Evolutionary conservation across 2,329 filamentous ascomycete species (phyloP).

Genomic region (Metarhizium sp.): DNA sequence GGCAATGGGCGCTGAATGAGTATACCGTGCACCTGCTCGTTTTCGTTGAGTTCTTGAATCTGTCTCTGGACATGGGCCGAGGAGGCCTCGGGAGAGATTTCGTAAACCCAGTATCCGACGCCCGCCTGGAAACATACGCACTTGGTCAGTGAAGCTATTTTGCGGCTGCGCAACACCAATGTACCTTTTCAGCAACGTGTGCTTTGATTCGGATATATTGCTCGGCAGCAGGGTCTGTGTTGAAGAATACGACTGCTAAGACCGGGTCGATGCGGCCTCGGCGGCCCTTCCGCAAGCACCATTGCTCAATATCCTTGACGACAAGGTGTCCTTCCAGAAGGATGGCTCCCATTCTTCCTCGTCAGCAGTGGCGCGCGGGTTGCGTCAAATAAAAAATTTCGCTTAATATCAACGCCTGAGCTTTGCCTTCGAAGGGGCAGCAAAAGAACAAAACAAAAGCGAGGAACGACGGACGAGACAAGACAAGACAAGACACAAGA

Average conservation of each 20-base stretch:
- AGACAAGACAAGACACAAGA: too few species aligned
- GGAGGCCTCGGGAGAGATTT: background rate
- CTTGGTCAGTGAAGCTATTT: background rate
- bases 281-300: background rate
- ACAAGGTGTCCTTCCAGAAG: constrained; percentile 7
- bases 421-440: background rate
- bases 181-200: background rate
- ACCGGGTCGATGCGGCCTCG: background rate
- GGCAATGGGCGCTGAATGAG: background rate
- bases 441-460: background rate
- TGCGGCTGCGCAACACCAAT: background rate
- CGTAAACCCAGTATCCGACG: background rate
- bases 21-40: background rate
- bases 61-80: background rate
- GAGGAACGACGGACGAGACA: background rate
- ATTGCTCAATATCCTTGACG: background rate
- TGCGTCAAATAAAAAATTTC: too few species aligned
- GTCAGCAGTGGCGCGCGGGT: too few species aligned
- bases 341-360: constrained; percentile 11
- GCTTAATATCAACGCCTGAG: too few species aligned
- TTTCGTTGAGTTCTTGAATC: background rate
- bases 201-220: background rate
- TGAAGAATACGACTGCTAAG: background rate
- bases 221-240: background rate
- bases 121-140: background rate